Evolutionary conservation across 1,139 yeast species (phyloP).

Genomic region (Suhomyces bolitotheri): DNA sequence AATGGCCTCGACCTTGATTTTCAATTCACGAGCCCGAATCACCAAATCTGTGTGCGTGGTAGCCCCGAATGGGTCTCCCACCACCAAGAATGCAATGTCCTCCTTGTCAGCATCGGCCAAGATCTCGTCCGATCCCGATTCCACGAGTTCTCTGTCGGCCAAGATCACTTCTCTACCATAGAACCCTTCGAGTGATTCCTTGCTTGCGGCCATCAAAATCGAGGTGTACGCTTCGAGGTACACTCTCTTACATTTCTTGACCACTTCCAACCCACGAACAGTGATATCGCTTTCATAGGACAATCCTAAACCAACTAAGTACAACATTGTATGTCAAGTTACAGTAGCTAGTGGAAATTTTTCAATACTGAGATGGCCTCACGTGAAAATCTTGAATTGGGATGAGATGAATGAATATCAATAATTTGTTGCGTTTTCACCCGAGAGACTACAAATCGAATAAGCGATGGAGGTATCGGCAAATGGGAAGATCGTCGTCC

Average conservation of each 20-base stretch:
- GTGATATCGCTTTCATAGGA: constrained; percentile 90
- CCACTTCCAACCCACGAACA: constrained; percentile 87
- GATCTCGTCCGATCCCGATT: constrained; percentile 81
- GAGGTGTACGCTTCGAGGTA: constrained; percentile 95
- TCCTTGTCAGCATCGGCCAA: constrained; percentile 73
- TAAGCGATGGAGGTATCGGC: too few relatives aligned
- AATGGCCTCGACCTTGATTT: constrained; percentile 74
- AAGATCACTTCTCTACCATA: constrained; percentile 83
- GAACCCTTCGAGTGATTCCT: constrained; percentile 65
- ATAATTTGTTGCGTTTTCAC: not conserved
- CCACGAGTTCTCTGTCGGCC: constrained; percentile 95
- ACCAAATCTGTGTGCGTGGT: constrained; percentile 96
- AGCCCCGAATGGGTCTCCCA: constrained; percentile 98
- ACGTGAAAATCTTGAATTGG: constrained; percentile 5
- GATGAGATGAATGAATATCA: constrained; percentile 8
- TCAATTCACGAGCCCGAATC: constrained; percentile 82
- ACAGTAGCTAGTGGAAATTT: constrained; percentile 7
- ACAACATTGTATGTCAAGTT: constrained; percentile 65
- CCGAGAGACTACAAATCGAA: too few relatives aligned
- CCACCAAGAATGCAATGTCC: constrained; percentile 91
- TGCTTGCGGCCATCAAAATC: constrained; percentile 88
- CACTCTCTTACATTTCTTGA: constrained; percentile 79
- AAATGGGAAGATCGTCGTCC: not conserved
- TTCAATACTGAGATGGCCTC: constrained; percentile 7
- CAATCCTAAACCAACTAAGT: constrained; percentile 87